Evolutionary conservation across 306 rosid species (phyloP), one percentile per base, ranked within the genome.

Genomic region (Rosa rugosa): DNA sequence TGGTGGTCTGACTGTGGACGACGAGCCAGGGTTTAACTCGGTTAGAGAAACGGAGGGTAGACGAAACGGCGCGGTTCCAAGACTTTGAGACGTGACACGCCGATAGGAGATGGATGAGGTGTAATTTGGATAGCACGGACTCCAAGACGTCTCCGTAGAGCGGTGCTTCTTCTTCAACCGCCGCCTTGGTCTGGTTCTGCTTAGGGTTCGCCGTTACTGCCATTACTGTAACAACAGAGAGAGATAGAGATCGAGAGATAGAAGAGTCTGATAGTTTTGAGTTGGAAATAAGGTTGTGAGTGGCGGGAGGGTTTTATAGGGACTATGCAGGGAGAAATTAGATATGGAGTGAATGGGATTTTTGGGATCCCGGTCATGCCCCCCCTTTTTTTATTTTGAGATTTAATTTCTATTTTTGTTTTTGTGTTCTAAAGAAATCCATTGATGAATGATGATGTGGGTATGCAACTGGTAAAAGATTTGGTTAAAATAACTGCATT

Each of bases 11-110:
- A 1, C 81, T 60, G 74, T 84, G 87, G 69, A 90, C 72, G 9
- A 85, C 50, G 70, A 94, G 91, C 98, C 98, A 92, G 0, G 98
- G 98, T 74, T 88, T 92, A 77, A 72, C 5, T 17, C 82, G 68
- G 42, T 69, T 84, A 20, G 69, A 17, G 72, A 85, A 88, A 0
- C 81, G 77, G 45, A 94, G 88, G 47, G 97, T 90, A 65, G 93
- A 88, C 9, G 80, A 88, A 7, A 90, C 92, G 2, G 94, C 88
- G 44, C 34, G 71, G 25, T 80, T 82, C 98, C 97, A 94, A 0
- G 88, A 47, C 16, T 82, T 85, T 3, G 97, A 92, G 67, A 92
- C 98, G 65, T 57, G 85, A 7, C 54, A 82, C 27, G 86, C 87
- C 1, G 91, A 76, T 0, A 86, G 84, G 0, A 94, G 89, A 34